These are phyloP conservation scores for Pythium dissotocum DNA, from an alignment of 352 stramenopile species.

Conservation along the genomic window DNA sequence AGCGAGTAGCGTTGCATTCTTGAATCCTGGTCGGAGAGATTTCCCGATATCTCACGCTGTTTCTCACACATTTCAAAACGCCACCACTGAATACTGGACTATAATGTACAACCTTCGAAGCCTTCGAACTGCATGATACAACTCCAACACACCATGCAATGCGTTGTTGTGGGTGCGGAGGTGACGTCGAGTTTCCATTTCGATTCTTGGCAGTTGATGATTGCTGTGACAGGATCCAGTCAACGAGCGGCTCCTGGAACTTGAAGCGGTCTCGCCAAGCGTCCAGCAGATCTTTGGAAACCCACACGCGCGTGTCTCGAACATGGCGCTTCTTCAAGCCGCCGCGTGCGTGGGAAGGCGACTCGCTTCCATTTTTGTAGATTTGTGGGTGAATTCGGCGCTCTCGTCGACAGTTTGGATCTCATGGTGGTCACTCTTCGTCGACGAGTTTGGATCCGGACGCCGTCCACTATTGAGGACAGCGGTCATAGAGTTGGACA, in stretches of 20 bases:
- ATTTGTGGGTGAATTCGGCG: neutral
- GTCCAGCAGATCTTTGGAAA: neutral
- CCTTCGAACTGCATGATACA: no score
- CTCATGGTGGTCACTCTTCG: neutral
- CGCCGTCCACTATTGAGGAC: neutral
- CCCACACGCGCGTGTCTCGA: neutral
- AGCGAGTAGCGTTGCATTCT: neutral
- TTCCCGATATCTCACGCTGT: neutral
- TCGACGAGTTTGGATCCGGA: neutral
- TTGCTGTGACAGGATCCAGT: neutral
- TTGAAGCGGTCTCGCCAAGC: neutral
- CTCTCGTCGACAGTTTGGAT: neutral
- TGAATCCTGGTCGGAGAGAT: neutral
- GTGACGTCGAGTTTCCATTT: neutral
- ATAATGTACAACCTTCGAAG: no score
- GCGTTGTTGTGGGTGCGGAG: neutral
- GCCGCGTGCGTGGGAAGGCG: neutral
- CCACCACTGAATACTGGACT: no score
- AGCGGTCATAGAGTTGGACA: no score
- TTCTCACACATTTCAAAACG: no score
- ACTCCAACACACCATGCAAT: neutral
- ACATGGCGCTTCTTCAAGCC: neutral
- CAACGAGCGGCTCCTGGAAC: neutral
- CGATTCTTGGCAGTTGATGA: neutral
- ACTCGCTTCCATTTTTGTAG: neutral